These are phyloP conservation scores for Termitomyces titanicus DNA, from an alignment of 768 basidiomycete genomes.

Conservation along the genomic window DNA sequence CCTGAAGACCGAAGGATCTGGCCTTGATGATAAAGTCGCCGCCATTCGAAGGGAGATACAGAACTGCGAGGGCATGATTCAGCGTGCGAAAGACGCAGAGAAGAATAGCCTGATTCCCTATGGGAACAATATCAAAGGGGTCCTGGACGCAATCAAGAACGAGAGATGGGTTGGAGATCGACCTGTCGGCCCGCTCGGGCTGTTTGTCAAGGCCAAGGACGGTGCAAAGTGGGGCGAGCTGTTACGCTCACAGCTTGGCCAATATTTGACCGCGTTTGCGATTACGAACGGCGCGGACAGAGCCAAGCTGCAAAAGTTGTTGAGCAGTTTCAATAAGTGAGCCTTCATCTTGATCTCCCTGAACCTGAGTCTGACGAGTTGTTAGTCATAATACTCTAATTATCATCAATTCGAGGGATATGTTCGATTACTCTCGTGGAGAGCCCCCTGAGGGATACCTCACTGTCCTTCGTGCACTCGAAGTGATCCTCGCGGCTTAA, in stretches of 20 bases:
- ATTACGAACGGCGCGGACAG: constrained; percentile 71
- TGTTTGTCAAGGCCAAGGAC: constrained; percentile 72
- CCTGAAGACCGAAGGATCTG: constrained; percentile 31
- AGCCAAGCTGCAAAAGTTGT: constrained; percentile 49
- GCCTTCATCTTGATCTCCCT: constrained; percentile 19
- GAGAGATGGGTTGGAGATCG: constrained; percentile 59
- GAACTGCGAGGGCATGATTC: constrained; percentile 47
- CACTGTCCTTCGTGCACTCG: constrained; percentile 80
- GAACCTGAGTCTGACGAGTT: background rate
- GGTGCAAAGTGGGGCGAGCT: constrained; percentile 57
- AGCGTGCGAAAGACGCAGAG: constrained; percentile 44
- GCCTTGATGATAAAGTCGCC: constrained; percentile 28
- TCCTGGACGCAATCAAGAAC: constrained; percentile 49
- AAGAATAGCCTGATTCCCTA: constrained; percentile 59
- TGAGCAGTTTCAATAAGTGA: constrained; percentile 61
- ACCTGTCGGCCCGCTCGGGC: constrained; percentile 79
- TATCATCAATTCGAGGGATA: constrained; percentile 64
- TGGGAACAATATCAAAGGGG: constrained; percentile 54
- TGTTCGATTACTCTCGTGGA: constrained; percentile 77
- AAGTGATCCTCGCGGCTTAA: constrained; percentile 37
- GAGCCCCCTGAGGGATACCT: constrained; percentile 61
- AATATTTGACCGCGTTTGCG: constrained; percentile 63
- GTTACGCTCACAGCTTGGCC: constrained; percentile 60
- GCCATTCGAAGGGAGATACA: constrained; percentile 37
- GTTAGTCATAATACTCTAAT: constrained; percentile 46